phyloP scores from a whole-genome alignment of 2,329 filamentous ascomycete genomes.

The Aspergillus persii region DNA sequence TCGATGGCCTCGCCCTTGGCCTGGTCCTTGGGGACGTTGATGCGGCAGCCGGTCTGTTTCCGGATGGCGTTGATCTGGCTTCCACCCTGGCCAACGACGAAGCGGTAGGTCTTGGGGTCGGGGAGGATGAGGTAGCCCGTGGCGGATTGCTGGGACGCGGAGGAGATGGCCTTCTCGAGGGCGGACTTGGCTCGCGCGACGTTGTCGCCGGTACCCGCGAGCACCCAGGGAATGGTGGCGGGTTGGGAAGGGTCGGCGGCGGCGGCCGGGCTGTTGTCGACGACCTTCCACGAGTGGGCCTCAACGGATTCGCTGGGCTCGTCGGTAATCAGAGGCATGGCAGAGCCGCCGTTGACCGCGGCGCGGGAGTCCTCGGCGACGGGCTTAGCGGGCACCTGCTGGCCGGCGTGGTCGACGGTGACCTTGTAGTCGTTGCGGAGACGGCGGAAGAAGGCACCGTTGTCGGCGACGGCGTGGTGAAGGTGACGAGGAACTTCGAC shows the following conservation, averaged over 20 bases:
- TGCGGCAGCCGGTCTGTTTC: slow-evolving; percentile 87
- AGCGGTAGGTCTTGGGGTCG: slow-evolving; percentile 84
- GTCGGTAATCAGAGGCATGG: slow-evolving; percentile 92
- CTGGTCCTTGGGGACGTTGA: slow-evolving; percentile 86
- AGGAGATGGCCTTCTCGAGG: slow-evolving; percentile 69
- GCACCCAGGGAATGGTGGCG: slow-evolving; percentile 71
- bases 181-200: slow-evolving; percentile 76
- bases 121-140: slow-evolving; percentile 87
- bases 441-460: slow-evolving; percentile 89
- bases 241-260: slow-evolving; percentile 30
- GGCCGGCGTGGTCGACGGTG: slow-evolving; percentile 85
- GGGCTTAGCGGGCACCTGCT: slow-evolving; percentile 70
- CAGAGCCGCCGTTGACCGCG: slow-evolving; percentile 56
- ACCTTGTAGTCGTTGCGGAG: slow-evolving; percentile 83
- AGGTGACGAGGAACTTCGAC: slow-evolving; percentile 77
- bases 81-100: slow-evolving; percentile 84
- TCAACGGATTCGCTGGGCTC: slow-evolving; percentile 64
- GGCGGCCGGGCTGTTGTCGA: slow-evolving; percentile 50
- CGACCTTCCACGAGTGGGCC: slow-evolving; percentile 78
- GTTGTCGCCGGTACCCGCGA: slow-evolving; percentile 74
- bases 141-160: slow-evolving; percentile 51
- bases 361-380: slow-evolving; percentile 48
- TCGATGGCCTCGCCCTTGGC: slow-evolving; percentile 78
- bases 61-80: slow-evolving; percentile 91
- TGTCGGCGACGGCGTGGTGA: slow-evolving; percentile 78